Percentiles rank a stretch among this genome's conserved stretches.
Conservation (phyloP, 1,139 yeast species). For the Blastobotrys indianensis region DNA sequence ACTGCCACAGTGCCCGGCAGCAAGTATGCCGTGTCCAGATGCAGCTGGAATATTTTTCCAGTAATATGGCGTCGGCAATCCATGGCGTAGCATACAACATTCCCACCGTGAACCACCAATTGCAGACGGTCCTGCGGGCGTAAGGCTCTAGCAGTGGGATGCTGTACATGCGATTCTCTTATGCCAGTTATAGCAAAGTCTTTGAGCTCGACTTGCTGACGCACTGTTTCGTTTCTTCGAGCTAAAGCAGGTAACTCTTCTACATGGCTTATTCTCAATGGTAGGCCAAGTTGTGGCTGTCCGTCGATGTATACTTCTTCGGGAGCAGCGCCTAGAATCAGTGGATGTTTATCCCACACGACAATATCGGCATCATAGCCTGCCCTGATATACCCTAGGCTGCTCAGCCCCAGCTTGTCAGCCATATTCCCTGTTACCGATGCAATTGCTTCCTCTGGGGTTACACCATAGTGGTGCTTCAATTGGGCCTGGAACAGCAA, state of each 20-base stretch:
- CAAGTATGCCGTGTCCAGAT: constrained; percentile 3
- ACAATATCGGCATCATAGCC: constrained; percentile 20
- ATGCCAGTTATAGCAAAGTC: constrained; percentile 7
- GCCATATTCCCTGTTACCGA: constrained; percentile 18
- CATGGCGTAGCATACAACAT: constrained; percentile 5
- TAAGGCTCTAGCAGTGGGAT: constrained; percentile 4
- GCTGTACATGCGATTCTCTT: constrained; percentile 7
- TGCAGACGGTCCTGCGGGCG: constrained; percentile 10
- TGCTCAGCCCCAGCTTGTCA: constrained; percentile 10
- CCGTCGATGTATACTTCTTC: constrained; percentile 16
- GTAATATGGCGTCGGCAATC: constrained; percentile 10
- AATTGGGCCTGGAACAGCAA: constrained; percentile 8
- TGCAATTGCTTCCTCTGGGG: constrained; percentile 9
- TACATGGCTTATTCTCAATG: neutral
- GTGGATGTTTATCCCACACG: constrained; percentile 18
- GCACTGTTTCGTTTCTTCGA: too few species aligned
- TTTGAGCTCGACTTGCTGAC: neutral
- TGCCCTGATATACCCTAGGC: constrained; percentile 14
- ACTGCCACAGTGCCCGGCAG: constrained; percentile 1
- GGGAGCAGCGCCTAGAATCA: constrained; percentile 16
- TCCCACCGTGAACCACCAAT: constrained; percentile 1
- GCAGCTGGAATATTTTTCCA: neutral
- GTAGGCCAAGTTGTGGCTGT: constrained; percentile 3
- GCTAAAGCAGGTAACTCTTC: neutral
- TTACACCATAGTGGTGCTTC: constrained; percentile 1